phyloP scores from a whole-genome alignment of 1,284 basidiomycete species.

The Ustilago sp. region DNA sequence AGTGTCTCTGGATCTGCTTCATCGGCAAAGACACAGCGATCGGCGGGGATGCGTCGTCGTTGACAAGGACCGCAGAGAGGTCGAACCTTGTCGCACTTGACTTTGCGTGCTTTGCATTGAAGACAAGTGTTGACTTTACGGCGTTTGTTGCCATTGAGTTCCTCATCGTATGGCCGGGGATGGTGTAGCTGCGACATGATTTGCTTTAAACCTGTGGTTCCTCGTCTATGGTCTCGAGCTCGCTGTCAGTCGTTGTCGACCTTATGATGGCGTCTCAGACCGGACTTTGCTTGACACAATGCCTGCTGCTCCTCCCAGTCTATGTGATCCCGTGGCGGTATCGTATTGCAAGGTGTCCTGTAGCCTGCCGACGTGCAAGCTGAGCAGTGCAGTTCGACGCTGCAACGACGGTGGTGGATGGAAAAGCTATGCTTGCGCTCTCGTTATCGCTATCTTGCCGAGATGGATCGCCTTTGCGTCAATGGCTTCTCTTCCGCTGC shows the following conservation, averaged over 20 bases:
- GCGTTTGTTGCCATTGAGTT: constrained; percentile 47
- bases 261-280: neutral
- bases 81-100: constrained; percentile 64
- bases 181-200: constrained; percentile 36
- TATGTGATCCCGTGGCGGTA: neutral
- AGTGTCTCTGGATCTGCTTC: constrained; percentile 51
- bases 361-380: neutral
- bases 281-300: neutral
- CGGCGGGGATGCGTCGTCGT: constrained; percentile 58
- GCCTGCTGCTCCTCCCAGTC: neutral
- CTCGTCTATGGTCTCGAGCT: neutral
- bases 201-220: neutral
- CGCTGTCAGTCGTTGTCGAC: neutral
- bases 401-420: neutral
- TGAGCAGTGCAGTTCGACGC: neutral
- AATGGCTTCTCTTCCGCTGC: neutral
- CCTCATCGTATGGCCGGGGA: constrained; percentile 42
- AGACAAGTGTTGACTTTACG: constrained; percentile 67
- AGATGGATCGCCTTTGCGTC: neutral
- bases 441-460: neutral
- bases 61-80: constrained; percentile 65
- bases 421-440: neutral
- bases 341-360: neutral
- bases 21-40: constrained; percentile 60
- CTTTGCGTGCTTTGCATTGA: constrained; percentile 64